Base-by-base conservation (phyloP, 2,329 filamentous ascomycete species). In the Capronia epimyces region DNA sequence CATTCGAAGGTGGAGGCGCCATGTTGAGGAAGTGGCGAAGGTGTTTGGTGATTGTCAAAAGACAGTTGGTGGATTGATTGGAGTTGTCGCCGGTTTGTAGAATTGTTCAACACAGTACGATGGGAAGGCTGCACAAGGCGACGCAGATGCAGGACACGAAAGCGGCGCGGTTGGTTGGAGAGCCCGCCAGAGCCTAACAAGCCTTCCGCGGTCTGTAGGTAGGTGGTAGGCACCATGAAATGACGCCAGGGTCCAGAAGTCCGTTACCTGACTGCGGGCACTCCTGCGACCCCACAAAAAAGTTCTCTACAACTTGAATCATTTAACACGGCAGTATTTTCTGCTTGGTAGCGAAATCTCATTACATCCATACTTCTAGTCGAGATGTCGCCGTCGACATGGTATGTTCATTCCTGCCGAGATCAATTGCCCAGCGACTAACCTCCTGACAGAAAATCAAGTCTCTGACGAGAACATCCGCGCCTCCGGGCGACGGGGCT, bases 371-470 rank as follows among this genome's bases (percentile, higher is more conserved):
- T 31, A 7, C 18, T 29, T 21, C 15, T 3, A 9, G 10, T 10
- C 39, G 3, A 21, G n/a, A 57, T 55, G 52, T 15, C 40, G 3
- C 24, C 15, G 5, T 21, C 25, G 43, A 53, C 9, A 57, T 57
- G 55, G 55, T 57, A 45, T 16, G 49, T 43, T 8, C 37, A 9
- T 31, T 25, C 8, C 16, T 15, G 12, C 10, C 3, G 37, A 21
- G 3, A 18, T 6, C 7, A 5, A 32, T 34, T 8, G 10, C 18
- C 8, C 18, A 18, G 7, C 22, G 6, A 18, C 43, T 56, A 21
- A 49, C 24, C 13, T 39, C 3, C 10, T 3, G 1, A 15, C 24
- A 57, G 77, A 80, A 80, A 75, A 78, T 81, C 58, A 80, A 83
- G 66, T 70, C 73, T 36, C 66, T 76, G 46, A 73, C 70, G 53